These are phyloP conservation scores for Starmerella roubikii DNA, from an alignment of 805 yeast species.

Conservation along the genomic window DNA sequence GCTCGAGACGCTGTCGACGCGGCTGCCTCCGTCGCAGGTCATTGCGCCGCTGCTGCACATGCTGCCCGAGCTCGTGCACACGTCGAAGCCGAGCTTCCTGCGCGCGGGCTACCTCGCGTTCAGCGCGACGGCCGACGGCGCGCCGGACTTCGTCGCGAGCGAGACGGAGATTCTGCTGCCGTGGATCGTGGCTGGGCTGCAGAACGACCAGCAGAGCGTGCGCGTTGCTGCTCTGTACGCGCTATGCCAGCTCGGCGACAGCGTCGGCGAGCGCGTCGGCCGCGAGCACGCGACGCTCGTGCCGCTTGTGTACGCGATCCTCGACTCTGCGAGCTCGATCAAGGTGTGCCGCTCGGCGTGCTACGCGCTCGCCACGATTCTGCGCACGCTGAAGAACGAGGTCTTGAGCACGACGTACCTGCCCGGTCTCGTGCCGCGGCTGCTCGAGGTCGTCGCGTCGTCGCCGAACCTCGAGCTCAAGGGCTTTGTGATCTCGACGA, in stretches of 20 bases:
- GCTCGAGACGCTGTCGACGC: conserved; percentile 61
- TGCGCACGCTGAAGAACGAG: conserved; percentile 82
- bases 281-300: conserved; percentile 69
- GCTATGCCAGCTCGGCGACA: conserved; percentile 62
- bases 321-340: conserved; percentile 71
- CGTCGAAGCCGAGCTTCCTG: conserved; percentile 61
- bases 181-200: conserved; percentile 59
- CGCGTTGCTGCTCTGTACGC: conserved; percentile 77
- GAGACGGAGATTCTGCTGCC: conserved; percentile 65
- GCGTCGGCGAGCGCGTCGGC: conserved; percentile 73
- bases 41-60: conserved; percentile 58
- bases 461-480: conserved; percentile 40
- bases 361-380: conserved; percentile 75
- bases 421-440: conserved; percentile 79
- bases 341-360: conserved; percentile 85
- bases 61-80: conserved; percentile 29
- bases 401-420: conserved; percentile 64
- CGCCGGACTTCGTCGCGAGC: conserved; percentile 78
- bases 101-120: conserved; percentile 76
- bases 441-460: conserved; percentile 66
- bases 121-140: conserved; percentile 77
- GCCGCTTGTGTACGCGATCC: conserved; percentile 74
- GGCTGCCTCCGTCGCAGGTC: conserved; percentile 87
- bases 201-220: conserved; percentile 61
- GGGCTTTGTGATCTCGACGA: conserved; percentile 74